Evolutionary conservation across 805 yeast genomes (phyloP), one percentile per base, ranked within the genome.

Genomic region (Yueomyces sinensis): DNA sequence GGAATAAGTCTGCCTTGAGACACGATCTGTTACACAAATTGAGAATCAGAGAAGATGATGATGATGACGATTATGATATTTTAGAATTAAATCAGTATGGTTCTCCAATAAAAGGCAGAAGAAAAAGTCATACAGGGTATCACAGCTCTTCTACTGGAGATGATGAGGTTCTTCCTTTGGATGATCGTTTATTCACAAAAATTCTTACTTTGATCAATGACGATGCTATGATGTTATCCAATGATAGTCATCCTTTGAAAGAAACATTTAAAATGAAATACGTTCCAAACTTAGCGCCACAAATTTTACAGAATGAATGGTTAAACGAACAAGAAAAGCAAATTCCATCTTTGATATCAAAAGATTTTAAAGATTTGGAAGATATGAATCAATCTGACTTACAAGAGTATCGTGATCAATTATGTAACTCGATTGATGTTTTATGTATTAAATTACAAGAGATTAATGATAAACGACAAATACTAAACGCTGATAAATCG

Each of bases 401-500:
- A 30, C 36, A 34, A 29, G 36, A 30, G 13, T 42, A 46, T 29
- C 60, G 54, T 33, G 58, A 55, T 39, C 31, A 43, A 20, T 32
- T 55, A 18, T 45, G 55, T 30, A 41, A 45, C 30, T 46, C 46
- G 3, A 48, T 55, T 16, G 54, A 50, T 35, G 33, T 37, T 14
- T 32, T 49, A n/a, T 40, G 43, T 17, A 24, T 38, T 3, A 42
- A 66, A 16, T 45, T 72, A 20, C 46, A 44, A 17, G 48, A 43
- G 3, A 58, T 72, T 3, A 63, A 65, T 34, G 49, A 40, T 9
- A 47, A 68, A 38, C 61, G 68, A 32, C 51, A 54, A 25, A 73
- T 66, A 7, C 57, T 76, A 15, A 61, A 61, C 37, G 68, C 65
- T 30, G 93, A 86, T 52, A 80, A 82, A 46, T 70, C 69, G 24